Base-by-base conservation (phyloP, 768 basidiomycete genomes). In the Pleurotus ostreatus region DNA sequence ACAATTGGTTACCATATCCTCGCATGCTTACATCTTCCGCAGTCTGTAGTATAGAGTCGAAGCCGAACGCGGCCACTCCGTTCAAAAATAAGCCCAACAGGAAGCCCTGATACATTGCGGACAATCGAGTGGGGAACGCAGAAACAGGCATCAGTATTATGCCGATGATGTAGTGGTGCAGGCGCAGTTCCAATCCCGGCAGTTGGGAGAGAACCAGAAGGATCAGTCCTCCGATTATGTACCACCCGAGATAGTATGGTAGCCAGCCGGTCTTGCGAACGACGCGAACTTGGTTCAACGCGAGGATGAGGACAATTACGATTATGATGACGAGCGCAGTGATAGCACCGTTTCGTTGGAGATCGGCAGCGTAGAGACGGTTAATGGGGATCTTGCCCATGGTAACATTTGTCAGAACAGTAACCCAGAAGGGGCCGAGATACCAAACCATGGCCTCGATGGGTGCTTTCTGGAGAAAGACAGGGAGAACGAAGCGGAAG, bases 241-340 rank as follows among this genome's bases (percentile, higher is more conserved):
- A 89, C 88, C 92, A 92, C 5, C 76, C 77, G 30, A 86, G 65
- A 66, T 94, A 94, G 64, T 83, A 79, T 4, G 85, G 84, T 11
- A 94, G 71, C 85, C 88, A 92, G 1, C 92, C 92, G 0, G 89
- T 92, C 69, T 89, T 88, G 49, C 92, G 81, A 56, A 93, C 86
- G 54, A 92, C 82, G n/a, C 89, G 79, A 2, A 87, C 64, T 71
- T 95, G 93, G 65, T 93, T 93, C 37, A 86, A 63, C 34, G 80
- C 82, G 46, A 89, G 66, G 22, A 81, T 65, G 5, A 81, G 68
- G 11, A 92, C 67, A 57, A 89, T 72, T 11, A 91, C 59, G 41
- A 86, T 62, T 53, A 92, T 83, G 59, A 93, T 77, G 44, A 90
- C 77, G 34, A 92, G 75, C 5, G 85, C 83, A 1, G 76, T 72